Percentiles rank a stretch among this genome's conserved stretches.
Evolutionary conservation across 768 basidiomycete species (phyloP).

Genomic region (Trametopsis cervina): DNA sequence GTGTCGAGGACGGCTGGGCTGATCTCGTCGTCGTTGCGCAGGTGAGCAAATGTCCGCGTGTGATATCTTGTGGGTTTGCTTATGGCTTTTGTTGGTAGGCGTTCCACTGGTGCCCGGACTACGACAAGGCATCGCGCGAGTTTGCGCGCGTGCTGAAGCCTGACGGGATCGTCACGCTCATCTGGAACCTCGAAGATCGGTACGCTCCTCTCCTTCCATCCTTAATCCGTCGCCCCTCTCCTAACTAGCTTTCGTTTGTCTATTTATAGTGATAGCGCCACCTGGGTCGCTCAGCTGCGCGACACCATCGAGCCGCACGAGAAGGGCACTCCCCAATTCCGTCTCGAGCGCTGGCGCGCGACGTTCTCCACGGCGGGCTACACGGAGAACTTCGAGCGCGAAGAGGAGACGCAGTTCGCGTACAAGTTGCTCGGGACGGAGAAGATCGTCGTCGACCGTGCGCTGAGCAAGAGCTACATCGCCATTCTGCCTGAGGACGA

Average conservation of each 20-base stretch:
- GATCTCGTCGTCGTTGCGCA: conserved; percentile 77
- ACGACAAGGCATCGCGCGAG: conserved; percentile 62
- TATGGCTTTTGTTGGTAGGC: conserved; percentile 43
- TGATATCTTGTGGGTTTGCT: background rate
- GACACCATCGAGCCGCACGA: conserved; percentile 66
- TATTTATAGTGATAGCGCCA: conserved; percentile 40
- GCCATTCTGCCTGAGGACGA: conserved; percentile 52
- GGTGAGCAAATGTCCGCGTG: conserved; percentile 28
- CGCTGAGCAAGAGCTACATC: conserved; percentile 82
- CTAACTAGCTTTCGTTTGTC: background rate
- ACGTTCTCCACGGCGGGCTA: conserved; percentile 63
- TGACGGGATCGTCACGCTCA: conserved; percentile 57
- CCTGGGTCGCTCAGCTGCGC: conserved; percentile 73
- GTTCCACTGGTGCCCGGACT: conserved; percentile 91
- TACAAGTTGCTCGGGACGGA: conserved; percentile 47
- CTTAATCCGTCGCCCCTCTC: background rate
- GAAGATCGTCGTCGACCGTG: conserved; percentile 56
- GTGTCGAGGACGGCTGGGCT: conserved; percentile 60
- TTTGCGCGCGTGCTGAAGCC: conserved; percentile 79
- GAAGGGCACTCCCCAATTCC: conserved; percentile 74
- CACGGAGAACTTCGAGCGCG: conserved; percentile 47
- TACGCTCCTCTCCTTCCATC: conserved; percentile 21
- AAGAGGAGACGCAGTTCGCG: conserved; percentile 47
- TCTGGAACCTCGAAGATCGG: conserved; percentile 93
- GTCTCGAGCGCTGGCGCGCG: conserved; percentile 65